These are phyloP conservation scores for Dalbergia cultrata DNA, from an alignment of 306 rosid genomes.

Conservation along the genomic window DNA sequence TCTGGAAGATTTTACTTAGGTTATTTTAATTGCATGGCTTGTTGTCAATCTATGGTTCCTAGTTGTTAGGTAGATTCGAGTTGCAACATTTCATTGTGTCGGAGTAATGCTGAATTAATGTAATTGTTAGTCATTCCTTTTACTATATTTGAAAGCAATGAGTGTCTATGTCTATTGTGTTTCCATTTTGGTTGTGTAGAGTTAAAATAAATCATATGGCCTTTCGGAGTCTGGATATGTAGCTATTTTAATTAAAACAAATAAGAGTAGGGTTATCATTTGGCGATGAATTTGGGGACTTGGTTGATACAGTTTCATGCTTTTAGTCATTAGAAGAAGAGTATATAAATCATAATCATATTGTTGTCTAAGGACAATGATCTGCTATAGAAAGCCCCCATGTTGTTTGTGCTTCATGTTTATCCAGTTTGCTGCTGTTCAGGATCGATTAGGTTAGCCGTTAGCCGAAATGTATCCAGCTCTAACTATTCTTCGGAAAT, in stretches of 20 bases:
- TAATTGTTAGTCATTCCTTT: neutral
- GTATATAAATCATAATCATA: neutral
- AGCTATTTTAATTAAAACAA: neutral
- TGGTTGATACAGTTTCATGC: neutral
- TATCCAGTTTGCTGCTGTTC: too few species aligned
- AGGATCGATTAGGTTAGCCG: neutral
- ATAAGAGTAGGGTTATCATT: neutral
- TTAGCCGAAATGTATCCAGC: neutral
- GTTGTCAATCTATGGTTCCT: neutral
- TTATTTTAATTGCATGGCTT: neutral
- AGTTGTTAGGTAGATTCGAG: neutral
- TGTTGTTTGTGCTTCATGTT: too few species aligned
- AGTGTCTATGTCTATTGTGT: neutral
- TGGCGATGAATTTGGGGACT: neutral
- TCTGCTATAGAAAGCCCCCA: neutral
- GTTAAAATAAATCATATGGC: neutral
- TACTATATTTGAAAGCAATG: neutral
- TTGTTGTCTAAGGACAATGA: neutral
- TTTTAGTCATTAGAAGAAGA: neutral
- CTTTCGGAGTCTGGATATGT: constrained; percentile 18
- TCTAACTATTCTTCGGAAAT: neutral
- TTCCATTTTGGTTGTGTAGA: neutral
- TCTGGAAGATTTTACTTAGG: neutral
- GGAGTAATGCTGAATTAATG: constrained; percentile 20
- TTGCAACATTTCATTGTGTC: neutral